These are phyloP conservation scores for Blastobotrys arbuscula DNA, from an alignment of 1,139 yeast species.

Conservation along the genomic window DNA sequence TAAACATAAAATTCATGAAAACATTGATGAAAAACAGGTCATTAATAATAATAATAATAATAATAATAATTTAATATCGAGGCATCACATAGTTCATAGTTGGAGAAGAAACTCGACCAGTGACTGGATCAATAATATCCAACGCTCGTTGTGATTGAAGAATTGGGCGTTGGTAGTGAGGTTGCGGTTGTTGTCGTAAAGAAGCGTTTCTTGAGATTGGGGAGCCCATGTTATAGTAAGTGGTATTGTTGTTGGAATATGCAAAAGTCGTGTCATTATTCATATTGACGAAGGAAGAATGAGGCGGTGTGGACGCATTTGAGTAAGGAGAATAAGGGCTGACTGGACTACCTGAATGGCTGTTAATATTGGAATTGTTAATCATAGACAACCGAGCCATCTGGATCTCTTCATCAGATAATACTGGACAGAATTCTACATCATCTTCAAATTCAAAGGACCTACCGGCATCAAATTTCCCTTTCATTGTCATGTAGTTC, in stretches of 20 bases:
- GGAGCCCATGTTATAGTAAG: conserved; percentile 18
- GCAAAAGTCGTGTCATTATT: conserved; percentile 1
- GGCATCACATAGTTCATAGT: conserved; percentile 7
- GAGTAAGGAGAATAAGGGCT: conserved; percentile 10
- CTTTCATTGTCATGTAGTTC: conserved; percentile 7
- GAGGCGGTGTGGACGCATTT: conserved; percentile 19
- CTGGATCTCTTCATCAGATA: conserved; percentile 30
- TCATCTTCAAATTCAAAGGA: conserved; percentile 64
- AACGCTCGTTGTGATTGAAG: conserved; percentile 43
- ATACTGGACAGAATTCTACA: conserved; percentile 55
- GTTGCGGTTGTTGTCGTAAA: not conserved
- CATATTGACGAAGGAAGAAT: not conserved
- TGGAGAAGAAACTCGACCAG: conserved; percentile 61
- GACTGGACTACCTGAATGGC: not conserved
- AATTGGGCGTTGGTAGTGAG: not conserved
- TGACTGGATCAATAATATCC: conserved; percentile 64
- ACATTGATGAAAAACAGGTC: not conserved
- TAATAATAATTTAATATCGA: not conserved
- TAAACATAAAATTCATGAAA: not conserved
- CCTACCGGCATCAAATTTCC: conserved; percentile 50
- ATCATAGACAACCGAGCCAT: conserved; percentile 10
- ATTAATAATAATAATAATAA: not conserved
- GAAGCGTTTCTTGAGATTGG: conserved; percentile 15
- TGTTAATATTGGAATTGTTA: not conserved
- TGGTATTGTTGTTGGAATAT: not conserved